A percentile compares a stretch with the other conserved stretches of the same genome.
These are phyloP conservation scores for Penicillium italicum DNA, from an alignment of 2,329 filamentous ascomycete species.

Conservation along the genomic window DNA sequence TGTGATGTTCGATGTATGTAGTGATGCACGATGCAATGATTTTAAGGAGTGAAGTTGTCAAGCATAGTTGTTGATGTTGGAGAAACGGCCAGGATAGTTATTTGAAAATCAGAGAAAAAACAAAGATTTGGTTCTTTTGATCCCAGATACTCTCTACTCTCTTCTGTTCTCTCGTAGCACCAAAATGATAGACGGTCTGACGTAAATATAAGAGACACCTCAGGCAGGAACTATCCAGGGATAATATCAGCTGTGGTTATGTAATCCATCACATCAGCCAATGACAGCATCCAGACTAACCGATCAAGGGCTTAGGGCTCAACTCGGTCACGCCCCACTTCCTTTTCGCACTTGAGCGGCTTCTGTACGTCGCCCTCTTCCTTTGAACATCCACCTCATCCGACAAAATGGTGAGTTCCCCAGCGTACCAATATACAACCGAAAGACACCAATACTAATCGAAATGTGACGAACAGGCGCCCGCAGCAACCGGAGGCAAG, in stretches of 20 bases:
- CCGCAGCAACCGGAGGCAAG: slow-evolving; percentile 49
- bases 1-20: background rate
- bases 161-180: background rate
- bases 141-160: background rate
- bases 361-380: slow-evolving; percentile 14
- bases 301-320: slow-evolving; percentile 28
- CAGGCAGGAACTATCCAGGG: background rate
- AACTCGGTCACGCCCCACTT: slow-evolving; percentile 26
- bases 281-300: slow-evolving; percentile 18
- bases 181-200: background rate
- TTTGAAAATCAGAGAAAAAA: background rate
- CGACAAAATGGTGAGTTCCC: slow-evolving; percentile 26
- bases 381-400: slow-evolving; percentile 26
- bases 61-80: background rate
- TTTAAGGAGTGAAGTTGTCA: background rate
- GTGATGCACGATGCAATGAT: background rate
- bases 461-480: slow-evolving; percentile 37
- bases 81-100: background rate
- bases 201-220: background rate
- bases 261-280: slow-evolving; percentile 4
- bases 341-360: slow-evolving; percentile 26
- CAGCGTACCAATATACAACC: slow-evolving; percentile 6
- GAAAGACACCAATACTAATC: slow-evolving; percentile 7
- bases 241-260: background rate
- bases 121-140: background rate